Evolutionary conservation across 164 flowering plant genomes (phyloP).

Genomic region (Tinospora cordifolia): DNA sequence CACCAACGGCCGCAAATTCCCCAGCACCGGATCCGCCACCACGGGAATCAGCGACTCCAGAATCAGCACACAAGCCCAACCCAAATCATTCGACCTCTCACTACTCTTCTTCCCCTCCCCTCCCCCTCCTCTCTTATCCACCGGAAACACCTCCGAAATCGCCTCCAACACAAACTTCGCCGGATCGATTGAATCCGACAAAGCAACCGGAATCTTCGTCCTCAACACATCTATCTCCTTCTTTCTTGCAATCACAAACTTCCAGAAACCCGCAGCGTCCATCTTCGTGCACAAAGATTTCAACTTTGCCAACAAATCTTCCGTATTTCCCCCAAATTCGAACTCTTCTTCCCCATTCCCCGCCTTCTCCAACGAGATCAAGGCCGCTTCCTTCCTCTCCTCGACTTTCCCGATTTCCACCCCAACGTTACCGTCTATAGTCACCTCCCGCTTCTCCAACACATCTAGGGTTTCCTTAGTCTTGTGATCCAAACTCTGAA

Average conservation of each 20-base stretch:
- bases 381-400: slow-evolving; percentile 36
- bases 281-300: slow-evolving; percentile 49
- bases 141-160: slow-evolving; percentile 84
- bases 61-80: slow-evolving; percentile 93
- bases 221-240: slow-evolving; percentile 68
- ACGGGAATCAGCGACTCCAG: slow-evolving; percentile 78
- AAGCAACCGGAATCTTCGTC: slow-evolving; percentile 41
- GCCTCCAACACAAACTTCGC: slow-evolving; percentile 74
- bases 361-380: slow-evolving; percentile 21
- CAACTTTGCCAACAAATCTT: slow-evolving; percentile 35
- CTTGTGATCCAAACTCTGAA: slow-evolving; percentile 42
- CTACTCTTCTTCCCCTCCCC: slow-evolving; percentile 21
- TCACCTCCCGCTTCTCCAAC: slow-evolving; percentile 58
- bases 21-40: slow-evolving; percentile 76
- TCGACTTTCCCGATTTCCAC: slow-evolving; percentile 45
- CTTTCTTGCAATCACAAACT: slow-evolving; percentile 56
- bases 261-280: slow-evolving; percentile 67
- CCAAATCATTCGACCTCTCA: slow-evolving; percentile 54
- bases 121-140: slow-evolving; percentile 52
- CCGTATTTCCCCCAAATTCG: slow-evolving; percentile 37
- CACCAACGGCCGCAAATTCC: slow-evolving; percentile 69
- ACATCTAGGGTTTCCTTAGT: slow-evolving; percentile 49
- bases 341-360: slow-evolving; percentile 12
- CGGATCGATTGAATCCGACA: slow-evolving; percentile 74
- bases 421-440: slow-evolving; percentile 47